phyloP scores from a whole-genome alignment of 352 stramenopile species.

The Phytophthora pseudosyringae region DNA sequence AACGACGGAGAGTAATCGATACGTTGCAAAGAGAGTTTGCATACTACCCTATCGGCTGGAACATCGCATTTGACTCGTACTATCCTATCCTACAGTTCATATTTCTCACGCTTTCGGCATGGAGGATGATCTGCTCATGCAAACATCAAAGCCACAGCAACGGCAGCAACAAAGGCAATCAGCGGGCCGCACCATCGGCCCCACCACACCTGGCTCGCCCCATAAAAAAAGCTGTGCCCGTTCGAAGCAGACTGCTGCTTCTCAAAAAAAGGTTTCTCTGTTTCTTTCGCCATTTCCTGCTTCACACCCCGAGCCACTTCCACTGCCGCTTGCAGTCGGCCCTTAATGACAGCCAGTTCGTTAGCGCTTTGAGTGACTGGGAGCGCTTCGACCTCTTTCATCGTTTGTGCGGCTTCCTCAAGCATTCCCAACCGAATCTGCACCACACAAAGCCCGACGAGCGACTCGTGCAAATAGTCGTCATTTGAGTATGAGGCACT shows the following conservation, averaged over 20 bases:
- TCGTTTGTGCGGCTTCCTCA: constrained; percentile 35
- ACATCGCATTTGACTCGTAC: constrained; percentile 6
- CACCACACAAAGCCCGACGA: constrained; percentile 66
- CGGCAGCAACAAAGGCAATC: constrained; percentile 23
- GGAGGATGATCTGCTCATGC: constrained; percentile 1
- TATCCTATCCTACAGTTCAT: constrained; percentile 39
- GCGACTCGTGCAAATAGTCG: constrained; percentile 48
- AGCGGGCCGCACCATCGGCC: constrained; percentile 30
- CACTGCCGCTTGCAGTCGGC: constrained; percentile 36
- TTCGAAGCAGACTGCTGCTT: constrained; percentile 10
- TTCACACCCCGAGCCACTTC: constrained; percentile 11
- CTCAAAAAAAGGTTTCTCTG: constrained; percentile 14
- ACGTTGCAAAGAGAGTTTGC: constrained; percentile 10
- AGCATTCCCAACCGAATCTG: constrained; percentile 53
- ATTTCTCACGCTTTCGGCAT: constrained; percentile 7
- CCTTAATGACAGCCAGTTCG: constrained; percentile 51
- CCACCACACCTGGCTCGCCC: constrained; percentile 22
- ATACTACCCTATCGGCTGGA: constrained; percentile 9
- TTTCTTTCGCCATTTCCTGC: constrained; percentile 6
- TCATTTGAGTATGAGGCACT: constrained; percentile 9
- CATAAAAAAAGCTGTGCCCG: constrained; percentile 11
- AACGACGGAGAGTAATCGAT: constrained; percentile 22
- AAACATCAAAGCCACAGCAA: constrained; percentile 25
- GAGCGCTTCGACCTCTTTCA: constrained; percentile 54
- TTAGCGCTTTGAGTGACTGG: constrained; percentile 33